Base-by-base conservation (phyloP, 2,329 filamentous ascomycete genomes). In the Hymenoscyphus linearis region DNA sequence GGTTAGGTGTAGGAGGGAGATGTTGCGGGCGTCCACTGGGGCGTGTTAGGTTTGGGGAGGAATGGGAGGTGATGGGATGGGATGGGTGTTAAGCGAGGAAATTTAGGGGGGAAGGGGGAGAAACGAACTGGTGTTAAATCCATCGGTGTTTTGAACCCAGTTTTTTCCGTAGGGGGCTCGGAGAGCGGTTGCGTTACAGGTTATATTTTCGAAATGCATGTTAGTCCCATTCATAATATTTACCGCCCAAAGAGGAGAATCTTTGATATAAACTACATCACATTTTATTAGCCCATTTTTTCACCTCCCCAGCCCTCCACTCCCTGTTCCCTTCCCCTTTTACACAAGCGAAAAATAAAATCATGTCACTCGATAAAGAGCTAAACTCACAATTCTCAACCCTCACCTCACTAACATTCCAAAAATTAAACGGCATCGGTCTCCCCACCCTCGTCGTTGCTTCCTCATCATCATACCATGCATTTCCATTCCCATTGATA, bases 191-290 rank as follows among this genome's bases (percentile, higher is more conserved):
- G 78, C 78, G 68, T 84, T 83, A 64, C 72, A 72, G 37, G 76
- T 73, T 50, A 84, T 79, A 62, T 83, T 78, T 58, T 80, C 74
- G 62, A 84, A 79, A 56, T 70, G 72, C 70, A 84, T 79, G 57
- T 82, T 75, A 0, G 79, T 83, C 1, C 80, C 81, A 59, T 83
- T 84, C 79, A 84, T 84, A 62, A 84, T 81, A 66, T 84, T 84
- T 56, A 83, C 69, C 16, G 73, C 72, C 82, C 82, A 84, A 1
- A 84, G 73, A 12, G 76, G 80, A 2, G 81, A 78, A 59, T 84
- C 75, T 44, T 76, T 75, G 62, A 84, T 73, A 58, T 74, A 76
- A 68, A 85, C 68, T 71, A 35, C n/a, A n/a, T 5, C 4, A 5
- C 3, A 12, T 14, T n/a, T 9, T 2, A 44, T 16, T 1, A 52